These are phyloP conservation scores for Balakata baccata DNA, from an alignment of 345 rosid species.

Conservation along the genomic window DNA sequence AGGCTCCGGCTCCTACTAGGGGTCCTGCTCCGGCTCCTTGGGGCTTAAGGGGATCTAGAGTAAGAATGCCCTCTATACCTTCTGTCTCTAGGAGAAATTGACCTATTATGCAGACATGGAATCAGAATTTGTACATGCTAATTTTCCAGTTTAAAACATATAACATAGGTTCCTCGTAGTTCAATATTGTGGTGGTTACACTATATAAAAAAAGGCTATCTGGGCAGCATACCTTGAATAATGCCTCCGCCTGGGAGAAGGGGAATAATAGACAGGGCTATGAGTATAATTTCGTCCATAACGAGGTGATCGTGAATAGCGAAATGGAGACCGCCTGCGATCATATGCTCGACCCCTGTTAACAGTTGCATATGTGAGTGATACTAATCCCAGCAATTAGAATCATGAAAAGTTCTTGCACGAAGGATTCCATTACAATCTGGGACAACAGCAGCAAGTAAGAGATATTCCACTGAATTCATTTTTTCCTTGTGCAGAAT, in stretches of 20 bases:
- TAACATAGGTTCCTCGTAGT: not conserved
- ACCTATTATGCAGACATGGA: slow-evolving; percentile 30
- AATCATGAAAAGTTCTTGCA: not conserved
- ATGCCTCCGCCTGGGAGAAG: slow-evolving; percentile 53
- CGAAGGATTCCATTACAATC: no score
- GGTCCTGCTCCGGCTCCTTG: slow-evolving; percentile 35
- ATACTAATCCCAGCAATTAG: not conserved
- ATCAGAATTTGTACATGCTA: no score
- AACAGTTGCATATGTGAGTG: not conserved
- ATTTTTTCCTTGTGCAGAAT: not conserved
- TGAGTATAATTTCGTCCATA: slow-evolving; percentile 53
- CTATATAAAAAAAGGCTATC: no score
- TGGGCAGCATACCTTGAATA: slow-evolving; percentile 39
- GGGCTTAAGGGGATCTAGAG: slow-evolving; percentile 48
- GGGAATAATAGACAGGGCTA: slow-evolving; percentile 48
- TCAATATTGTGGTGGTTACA: not conserved
- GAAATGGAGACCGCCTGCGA: slow-evolving; percentile 49
- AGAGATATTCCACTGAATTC: not conserved
- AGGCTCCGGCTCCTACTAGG: slow-evolving; percentile 28
- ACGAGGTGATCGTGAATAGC: slow-evolving; percentile 53
- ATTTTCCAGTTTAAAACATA: not conserved
- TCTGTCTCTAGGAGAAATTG: slow-evolving; percentile 54
- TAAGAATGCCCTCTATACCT: slow-evolving; percentile 45
- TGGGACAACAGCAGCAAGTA: not conserved
- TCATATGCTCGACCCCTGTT: slow-evolving; percentile 47